Evolutionary conservation across 345 rosid species (phyloP), one percentile per base, ranked within the genome.

Genomic region (Populus ilicifolia): DNA sequence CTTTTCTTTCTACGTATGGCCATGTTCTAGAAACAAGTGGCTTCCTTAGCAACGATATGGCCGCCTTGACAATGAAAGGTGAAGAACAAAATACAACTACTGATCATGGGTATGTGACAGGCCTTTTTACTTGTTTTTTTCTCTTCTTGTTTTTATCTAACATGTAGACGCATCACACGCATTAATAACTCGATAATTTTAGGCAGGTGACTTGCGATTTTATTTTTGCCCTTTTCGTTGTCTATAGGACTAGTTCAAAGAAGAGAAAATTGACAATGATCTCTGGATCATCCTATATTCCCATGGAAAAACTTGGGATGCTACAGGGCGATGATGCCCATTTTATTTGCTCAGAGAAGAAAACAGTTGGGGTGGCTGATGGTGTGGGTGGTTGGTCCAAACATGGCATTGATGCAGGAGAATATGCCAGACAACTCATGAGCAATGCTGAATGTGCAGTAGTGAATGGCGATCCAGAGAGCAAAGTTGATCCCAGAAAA

Each of bases 311-410:
- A 9, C 39, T 0, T 5, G 41, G 68, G n/a, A 59, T 23, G 29
- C 70, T 69, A 8, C 74, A 69, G 20, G 78, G 81, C 5, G 81
- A 77, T 29, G 78, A 77, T 41, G 71, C 70, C 27, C 74, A 76
- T 8, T 80, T 80, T 33, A 72, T 80, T 27, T 71, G 80, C 39
- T 9, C 21, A 17, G 80, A 76, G 52, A 80, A 50, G 77, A 50
- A 72, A 41, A 72, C 73, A 61, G 72, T 76, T 35, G 80, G 80
- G 2, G 7, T 76, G 35, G 80, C 83, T 1, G 83, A 80, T 67
- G 83, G 83, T 2, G 74, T 80, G 16, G 77, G 66, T 46, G 14
- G 80, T 33, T 76, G 73, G 76, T 17, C n/a, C 30, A 30, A 4
- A 1, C 21, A 29, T 0, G 80, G 80, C 30, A n/a, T 76, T 33